Evolutionary conservation across 176 grass and related monocot genomes (phyloP), one percentile per base, ranked within the genome.

Genomic region (Puya raimondii): DNA sequence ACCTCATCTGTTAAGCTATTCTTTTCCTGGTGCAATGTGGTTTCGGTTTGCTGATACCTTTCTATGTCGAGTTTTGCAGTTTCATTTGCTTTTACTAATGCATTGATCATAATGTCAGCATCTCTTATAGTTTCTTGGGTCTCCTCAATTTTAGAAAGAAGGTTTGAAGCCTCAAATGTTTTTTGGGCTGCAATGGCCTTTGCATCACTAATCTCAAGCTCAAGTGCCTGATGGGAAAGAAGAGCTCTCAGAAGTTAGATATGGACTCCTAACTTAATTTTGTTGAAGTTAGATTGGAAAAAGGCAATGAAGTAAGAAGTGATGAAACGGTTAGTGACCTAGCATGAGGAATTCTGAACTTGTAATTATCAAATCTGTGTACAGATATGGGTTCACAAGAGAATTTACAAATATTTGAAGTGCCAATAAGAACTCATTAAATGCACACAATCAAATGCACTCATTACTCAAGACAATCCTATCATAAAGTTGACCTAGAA

Each of bases 41-140:
- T 78, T 88, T 90, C 86, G 63, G 33, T 73, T 76, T 88, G 75
- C 74, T 77, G 76, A 70, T 79, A 54, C 53, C 48, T 82, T 76
- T 88, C 80, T 72, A 79, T 75, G 80, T 88, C 73, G 4, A 70
- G 54, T 81, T 97, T 97, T 58, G 79, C 74, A 17, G 73, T 82
- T 80, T 82, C 80, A 79, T 92, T 92, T 13, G 80, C 89, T 81
- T 86, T 53, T 47, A 89, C 76, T 50, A 96, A 76, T 70, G 83
- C 88, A 56, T 87, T 86, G 42, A 96, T 66, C 47, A 73, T 91
- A 81, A 77, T 48, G 79, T 91, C 83, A 49, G 88, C 88, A 67
- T 96, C 92, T 74, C 63, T 75, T 86, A 96, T 86, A 71, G 85
- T 96, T 82, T 67, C 73, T 76, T 96, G 88, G 1, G 83, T 86